Base-by-base conservation (phyloP, 2,329 filamentous ascomycete species). In the Botrytis elliptica region DNA sequence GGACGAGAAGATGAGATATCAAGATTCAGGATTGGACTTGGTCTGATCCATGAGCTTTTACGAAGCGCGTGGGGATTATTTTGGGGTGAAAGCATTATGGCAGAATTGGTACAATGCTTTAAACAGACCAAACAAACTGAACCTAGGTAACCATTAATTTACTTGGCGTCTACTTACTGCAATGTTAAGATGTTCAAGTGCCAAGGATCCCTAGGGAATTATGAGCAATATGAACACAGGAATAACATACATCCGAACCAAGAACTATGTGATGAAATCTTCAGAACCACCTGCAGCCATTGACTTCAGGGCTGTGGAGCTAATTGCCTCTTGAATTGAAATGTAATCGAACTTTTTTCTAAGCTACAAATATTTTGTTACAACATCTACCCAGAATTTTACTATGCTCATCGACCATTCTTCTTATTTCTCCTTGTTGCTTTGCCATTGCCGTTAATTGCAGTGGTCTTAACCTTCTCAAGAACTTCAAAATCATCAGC, bases 401-500 rank as follows among this genome's bases (percentile, higher is more conserved):
- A 22, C 38, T 8, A 44, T 57, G 66, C 60, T 38, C 76, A 77
- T 66, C 75, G 74, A 36, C 62, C 62, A 72, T 75, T 78, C 74
- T 80, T 81, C 76, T 80, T 81, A 25, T 75, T 76, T 46, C 77
- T 77, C 25, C 73, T 74, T 5, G 76, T 70, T 25, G 70, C 76
- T 62, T 80, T 81, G 1, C 77, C 78, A 42, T 72, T 79, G 6
- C 79, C 79, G 70, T 80, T 80, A 25, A 72, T 74, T 14, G 80
- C 77, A 9, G 77, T 78, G 10, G 78, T 80, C 76, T 80, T 80
- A 46, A 77, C 77, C 83, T 89, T 89, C 79, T 90, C 88, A 16
- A 91, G 83, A 60, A 90, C 82, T 83, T 91, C 89, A 81, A 89
- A 91, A 80, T 90, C 88, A 71, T 88, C 89, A 33, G 86, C 85